Percentiles rank a stretch among this genome's conserved stretches.
These are phyloP conservation scores for Nissolia schottii DNA, from an alignment of 306 rosid species.

Conservation along the genomic window DNA sequence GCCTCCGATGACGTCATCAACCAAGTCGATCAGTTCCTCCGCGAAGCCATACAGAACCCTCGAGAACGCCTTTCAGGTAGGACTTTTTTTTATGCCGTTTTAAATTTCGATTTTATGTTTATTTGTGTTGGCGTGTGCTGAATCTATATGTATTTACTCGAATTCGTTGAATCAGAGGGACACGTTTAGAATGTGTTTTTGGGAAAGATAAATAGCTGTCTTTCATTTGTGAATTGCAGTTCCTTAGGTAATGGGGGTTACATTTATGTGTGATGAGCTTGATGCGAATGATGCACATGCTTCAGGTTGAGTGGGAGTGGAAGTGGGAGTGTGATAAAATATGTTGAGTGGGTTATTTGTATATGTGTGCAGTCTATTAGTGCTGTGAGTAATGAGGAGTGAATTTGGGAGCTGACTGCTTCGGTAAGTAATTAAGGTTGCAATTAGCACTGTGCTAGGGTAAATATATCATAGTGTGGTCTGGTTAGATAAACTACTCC, in stretches of 20 bases:
- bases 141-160: not conserved
- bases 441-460: not conserved
- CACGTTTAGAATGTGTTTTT: not conserved
- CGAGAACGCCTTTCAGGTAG: constrained; percentile 88
- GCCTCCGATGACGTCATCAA: constrained; percentile 48
- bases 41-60: constrained; percentile 94
- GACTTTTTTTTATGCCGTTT: not conserved
- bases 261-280: not conserved
- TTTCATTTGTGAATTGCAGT: constrained; percentile 7
- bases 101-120: not conserved
- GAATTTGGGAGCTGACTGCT: not conserved
- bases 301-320: not conserved
- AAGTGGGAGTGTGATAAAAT: not conserved
- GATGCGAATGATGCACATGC: not conserved
- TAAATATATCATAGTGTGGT: not conserved
- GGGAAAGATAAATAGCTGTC: not conserved
- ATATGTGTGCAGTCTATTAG: not conserved
- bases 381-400: not conserved
- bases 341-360: not conserved
- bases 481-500: not conserved
- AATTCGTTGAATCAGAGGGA: not conserved
- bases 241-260: not conserved
- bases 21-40: constrained; percentile 90
- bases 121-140: not conserved
- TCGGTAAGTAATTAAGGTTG: not conserved